Base-by-base conservation (phyloP, 2,329 filamentous ascomycete species). In the Lachnellula occidentalis region DNA sequence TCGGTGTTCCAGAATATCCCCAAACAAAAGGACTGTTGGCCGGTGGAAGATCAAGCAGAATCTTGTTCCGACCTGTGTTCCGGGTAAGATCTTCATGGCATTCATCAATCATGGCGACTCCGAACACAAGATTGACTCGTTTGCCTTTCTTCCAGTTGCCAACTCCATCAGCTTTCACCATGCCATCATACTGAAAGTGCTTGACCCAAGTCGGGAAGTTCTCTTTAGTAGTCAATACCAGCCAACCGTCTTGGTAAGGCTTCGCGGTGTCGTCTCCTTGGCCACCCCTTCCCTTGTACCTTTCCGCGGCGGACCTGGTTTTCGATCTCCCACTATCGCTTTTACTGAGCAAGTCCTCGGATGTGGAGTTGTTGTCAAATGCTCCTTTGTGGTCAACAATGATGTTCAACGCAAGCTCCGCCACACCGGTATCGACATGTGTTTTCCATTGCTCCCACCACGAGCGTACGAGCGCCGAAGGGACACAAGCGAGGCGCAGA, bases 61-160 rank as follows among this genome's bases (percentile, higher is more conserved):
- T 37, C 17, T 34, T 46, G 21, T 47, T 45, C 17, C 53, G 34
- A 7, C 53, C 55, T 22, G 50, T 55, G 8, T 51, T 49, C 41
- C 49, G 54, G 24, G 43, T 34, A n/a, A 34, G 54, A 22, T 60
- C 53, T 34, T 59, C 59, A 34, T 61, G 59, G 22, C 42, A 59
- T 41, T 61, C 59, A 37, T 61, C 59, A 14, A 58, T 54, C 54
- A 56, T 55, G 2, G 58, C 58, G 41, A 61, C 55, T 27, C 58
- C 58, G 19, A 59, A 57, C 3, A 54, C 54, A n/a, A 59, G 45
- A 9, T 39, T 17, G 3, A 39, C 36, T 15, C 36, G 5, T 39
- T 39, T 39, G 36, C 36, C 36, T 17, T 15, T 17, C 36, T 39
- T 39, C 39, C 34, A 41, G 45, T n/a, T 43, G 34, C 34, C 46